phyloP scores from a whole-genome alignment of 805 yeast species.

The Candida corydali region DNA sequence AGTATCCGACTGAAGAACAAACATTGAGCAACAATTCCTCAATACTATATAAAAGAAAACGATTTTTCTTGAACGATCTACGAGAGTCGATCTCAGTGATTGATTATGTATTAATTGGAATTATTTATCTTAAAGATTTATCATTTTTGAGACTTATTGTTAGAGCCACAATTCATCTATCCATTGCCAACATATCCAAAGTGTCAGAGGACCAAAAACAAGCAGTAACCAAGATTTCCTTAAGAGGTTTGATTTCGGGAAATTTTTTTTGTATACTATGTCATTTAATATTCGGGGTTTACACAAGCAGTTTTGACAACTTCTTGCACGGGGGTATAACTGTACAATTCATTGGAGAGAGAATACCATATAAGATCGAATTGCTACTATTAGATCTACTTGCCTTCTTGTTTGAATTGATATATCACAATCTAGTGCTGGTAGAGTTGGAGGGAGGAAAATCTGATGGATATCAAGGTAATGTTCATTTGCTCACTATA shows the following conservation, averaged over 20 bases:
- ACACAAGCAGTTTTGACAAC: conserved; percentile 14
- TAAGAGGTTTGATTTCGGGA: conserved; percentile 19
- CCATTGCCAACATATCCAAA: conserved; percentile 24
- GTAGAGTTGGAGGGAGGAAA: conserved; percentile 26
- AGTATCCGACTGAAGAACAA: conserved; percentile 36
- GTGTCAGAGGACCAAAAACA: conserved; percentile 23
- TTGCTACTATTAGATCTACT: conserved; percentile 24
- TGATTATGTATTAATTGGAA: conserved; percentile 32
- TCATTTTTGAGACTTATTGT: conserved; percentile 28
- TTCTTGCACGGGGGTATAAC: conserved; percentile 31
- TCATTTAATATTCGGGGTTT: conserved; percentile 28
- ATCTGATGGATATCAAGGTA: conserved; percentile 39
- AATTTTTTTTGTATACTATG: conserved; percentile 20
- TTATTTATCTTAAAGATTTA: conserved; percentile 40
- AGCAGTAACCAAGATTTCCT: conserved; percentile 23
- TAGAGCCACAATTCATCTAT: conserved; percentile 24
- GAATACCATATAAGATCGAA: conserved; percentile 23
- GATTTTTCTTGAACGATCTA: conserved; percentile 34
- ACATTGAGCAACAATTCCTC: conserved; percentile 37
- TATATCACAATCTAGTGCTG: conserved; percentile 30
- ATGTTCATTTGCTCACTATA: conserved; percentile 26
- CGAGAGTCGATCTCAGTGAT: conserved; percentile 27
- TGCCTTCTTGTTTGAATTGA: conserved; percentile 23
- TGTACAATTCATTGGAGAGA: conserved; percentile 38
- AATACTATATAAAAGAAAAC: conserved; percentile 40